Base-by-base conservation (phyloP, 331 rosid genomes). In the Arachis monticola region DNA sequence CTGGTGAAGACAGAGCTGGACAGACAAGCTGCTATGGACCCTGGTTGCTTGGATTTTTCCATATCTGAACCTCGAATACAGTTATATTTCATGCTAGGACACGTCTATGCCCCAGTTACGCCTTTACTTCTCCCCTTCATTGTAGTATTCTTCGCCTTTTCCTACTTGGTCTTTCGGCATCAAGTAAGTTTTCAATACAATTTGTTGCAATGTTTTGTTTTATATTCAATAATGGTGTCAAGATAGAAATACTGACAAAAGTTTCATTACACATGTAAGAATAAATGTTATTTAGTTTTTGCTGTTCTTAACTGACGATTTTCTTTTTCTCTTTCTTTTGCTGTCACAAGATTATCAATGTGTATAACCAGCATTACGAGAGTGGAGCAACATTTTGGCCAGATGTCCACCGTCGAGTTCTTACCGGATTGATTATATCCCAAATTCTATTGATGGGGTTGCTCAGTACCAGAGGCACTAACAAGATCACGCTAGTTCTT, bases 331-430 rank as follows among this genome's bases (percentile, higher is more conserved):
- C 47, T 8, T 1, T 8, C 47, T 8, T 7, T 8, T 44, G 8
- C 47, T 44, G 47, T 44, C 47, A 44, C 77, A 77, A 91, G 99
- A 88, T 90, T 67, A 94, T 91, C 76, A 93, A 94, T 73, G 97
- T 94, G 74, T 94, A 91, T 61, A 83, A 84, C 79, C 96, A 88
- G 82, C 87, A 80, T 74, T 91, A 91, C 35, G 99, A 94, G 85
- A 91, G 99, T 58, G 97, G 91, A 6, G 99, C 97, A 64, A 67
- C 95, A 5, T 91, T 91, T 84, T 91, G 99, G 97, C 97, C 97
- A 10, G 90, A 90, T 75, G 83, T 91, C 44, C 98, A 91, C 75
- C 85, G 89, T 10, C 93, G 95, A 41, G 90, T 91, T 71, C 76
- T 90, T 47, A 73, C 72, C 0, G 95, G 96, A 64, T 83, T 91